Conservation (phyloP, 805 yeast species). For the Lipomyces starkeyi region DNA sequence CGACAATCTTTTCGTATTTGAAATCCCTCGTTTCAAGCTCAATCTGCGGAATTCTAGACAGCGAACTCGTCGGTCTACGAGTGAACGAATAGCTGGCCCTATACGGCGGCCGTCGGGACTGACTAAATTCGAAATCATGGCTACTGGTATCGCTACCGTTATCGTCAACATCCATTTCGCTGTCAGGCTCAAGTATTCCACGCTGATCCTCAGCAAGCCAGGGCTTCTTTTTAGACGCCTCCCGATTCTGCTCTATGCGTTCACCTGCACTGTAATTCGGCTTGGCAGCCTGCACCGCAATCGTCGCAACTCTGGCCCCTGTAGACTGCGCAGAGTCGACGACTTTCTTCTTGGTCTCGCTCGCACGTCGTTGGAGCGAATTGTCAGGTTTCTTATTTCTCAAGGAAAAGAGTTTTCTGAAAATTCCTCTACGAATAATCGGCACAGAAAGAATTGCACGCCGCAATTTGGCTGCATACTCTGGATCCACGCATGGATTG, state of each 20-base stretch:
- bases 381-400: background rate
- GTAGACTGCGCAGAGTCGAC: conserved; percentile 5
- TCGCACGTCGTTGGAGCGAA: conserved; percentile 16
- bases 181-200: conserved; percentile 9
- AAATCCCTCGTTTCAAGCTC: conserved; percentile 13
- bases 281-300: conserved; percentile 15
- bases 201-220: conserved; percentile 14
- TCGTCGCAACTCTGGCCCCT: conserved; percentile 12
- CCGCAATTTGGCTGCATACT: conserved; percentile 41
- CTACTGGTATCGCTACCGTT: conserved; percentile 1
- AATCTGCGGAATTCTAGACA: background rate
- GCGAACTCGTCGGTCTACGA: conserved; percentile 19
- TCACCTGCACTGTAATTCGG: conserved; percentile 32
- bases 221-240: conserved; percentile 4
- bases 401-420: conserved; percentile 12
- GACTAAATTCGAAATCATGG: background rate
- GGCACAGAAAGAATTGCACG: conserved; percentile 42
- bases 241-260: conserved; percentile 23
- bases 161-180: conserved; percentile 14
- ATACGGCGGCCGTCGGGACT: conserved; percentile 11
- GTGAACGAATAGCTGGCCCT: conserved; percentile 22
- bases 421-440: conserved; percentile 18
- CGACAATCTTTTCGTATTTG: conserved; percentile 25
- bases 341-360: background rate
- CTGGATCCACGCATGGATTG: conserved; percentile 73